Evolutionary conservation across 305 asterid species (phyloP).

Genomic region (Solanum aculeatissimum): DNA sequence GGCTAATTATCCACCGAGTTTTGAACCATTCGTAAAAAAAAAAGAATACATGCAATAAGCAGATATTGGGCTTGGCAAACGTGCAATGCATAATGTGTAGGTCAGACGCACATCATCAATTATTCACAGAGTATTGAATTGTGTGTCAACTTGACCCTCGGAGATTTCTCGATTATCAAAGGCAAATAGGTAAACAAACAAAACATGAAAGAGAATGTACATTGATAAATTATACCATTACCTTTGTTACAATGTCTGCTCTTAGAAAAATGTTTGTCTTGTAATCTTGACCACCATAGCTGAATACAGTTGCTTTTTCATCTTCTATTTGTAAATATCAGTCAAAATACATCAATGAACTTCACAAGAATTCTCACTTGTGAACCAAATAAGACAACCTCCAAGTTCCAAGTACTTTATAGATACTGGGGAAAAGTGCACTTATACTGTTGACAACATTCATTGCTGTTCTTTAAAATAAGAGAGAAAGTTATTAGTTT

Average conservation of each 20-base stretch:
- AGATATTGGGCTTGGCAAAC: not conserved
- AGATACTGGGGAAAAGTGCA: slow-evolving; percentile 59
- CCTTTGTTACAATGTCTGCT: slow-evolving; percentile 9
- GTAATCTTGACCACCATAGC: slow-evolving; percentile 31
- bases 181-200: not conserved
- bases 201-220: not conserved
- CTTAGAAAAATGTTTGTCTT: not conserved
- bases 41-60: not conserved
- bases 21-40: not conserved
- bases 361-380: not conserved
- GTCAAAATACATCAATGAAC: not conserved
- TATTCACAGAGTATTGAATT: not conserved
- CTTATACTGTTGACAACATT: not conserved
- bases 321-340: slow-evolving; percentile 30
- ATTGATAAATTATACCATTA: not conserved
- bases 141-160: rapidly evolving
- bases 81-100: not conserved
- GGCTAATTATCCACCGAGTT: not conserved
- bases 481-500: too few relatives aligned
- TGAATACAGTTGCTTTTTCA: slow-evolving; percentile 58
- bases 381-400: slow-evolving; percentile 7
- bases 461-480: too few relatives aligned
- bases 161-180: not conserved
- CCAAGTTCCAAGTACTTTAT: slow-evolving; percentile 5
- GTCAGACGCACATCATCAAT: not conserved